Evolutionary conservation across 73 alveolate genomes (phyloP).

Genomic region (Uronychia binucleata): DNA sequence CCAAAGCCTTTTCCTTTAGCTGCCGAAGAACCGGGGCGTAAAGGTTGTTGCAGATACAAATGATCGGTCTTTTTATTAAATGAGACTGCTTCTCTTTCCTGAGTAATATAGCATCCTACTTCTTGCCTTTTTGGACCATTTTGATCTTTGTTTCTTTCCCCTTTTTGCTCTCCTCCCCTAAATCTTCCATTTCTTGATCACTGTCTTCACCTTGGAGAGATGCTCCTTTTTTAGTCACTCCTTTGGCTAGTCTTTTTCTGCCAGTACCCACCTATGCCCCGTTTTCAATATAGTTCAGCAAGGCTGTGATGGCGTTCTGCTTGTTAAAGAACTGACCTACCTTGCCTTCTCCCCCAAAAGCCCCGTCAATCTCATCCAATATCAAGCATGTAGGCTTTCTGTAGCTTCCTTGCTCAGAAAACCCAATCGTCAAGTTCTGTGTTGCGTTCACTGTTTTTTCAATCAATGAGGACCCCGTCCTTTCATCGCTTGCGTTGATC

Average conservation of each 20-base stretch:
- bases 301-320: background rate
- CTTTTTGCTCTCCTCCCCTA: no score
- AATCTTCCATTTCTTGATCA: no score
- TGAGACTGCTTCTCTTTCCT: conserved; percentile 49
- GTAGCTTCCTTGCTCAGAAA: conserved; percentile 3
- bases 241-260: conserved; percentile 43
- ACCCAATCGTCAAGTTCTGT: conserved; percentile 21
- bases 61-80: conserved; percentile 76
- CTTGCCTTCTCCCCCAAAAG: conserved; percentile 59
- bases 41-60: conserved; percentile 83
- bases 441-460: conserved; percentile 44
- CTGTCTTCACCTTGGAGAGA: no score
- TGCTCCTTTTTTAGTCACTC: no score
- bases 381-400: conserved; percentile 60
- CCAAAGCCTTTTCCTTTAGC: conserved; percentile 71
- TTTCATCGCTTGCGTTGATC: conserved; percentile 65
- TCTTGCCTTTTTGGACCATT: conserved; percentile 6
- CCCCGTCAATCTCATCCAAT: conserved; percentile 88
- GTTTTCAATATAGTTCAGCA: conserved; percentile 35
- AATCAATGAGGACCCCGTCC: conserved; percentile 43
- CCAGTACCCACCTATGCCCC: no score
- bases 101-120: background rate
- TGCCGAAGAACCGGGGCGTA: conserved; percentile 77
- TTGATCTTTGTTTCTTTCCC: conserved; percentile 54
- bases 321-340: background rate